Base-by-base conservation (phyloP, 352 stramenopile species). In the Pythium apleroticum region DNA sequence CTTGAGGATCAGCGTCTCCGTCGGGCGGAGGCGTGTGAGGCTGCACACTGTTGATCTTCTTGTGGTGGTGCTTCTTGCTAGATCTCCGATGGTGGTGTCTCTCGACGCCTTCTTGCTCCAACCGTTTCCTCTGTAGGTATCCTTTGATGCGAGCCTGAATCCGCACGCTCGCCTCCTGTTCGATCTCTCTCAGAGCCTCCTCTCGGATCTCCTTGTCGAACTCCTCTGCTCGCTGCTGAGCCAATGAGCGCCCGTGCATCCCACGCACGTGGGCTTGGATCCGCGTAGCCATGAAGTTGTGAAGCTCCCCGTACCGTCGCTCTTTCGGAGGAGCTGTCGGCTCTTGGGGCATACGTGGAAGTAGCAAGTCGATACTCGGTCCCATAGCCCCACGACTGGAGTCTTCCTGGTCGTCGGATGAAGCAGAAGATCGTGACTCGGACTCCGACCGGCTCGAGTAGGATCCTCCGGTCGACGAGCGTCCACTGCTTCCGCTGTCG, bases 71-170 rank as follows among this genome's bases (percentile, higher is more conserved):
- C 28, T 39, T 39, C 33, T 39, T 39, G 33, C 33, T 15, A 9
- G 33, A 9, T 15, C 2, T 17, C n/a, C 48, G 58, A 33, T 37
- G 33, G 22, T 46, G 33, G 39, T 62, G 43, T 12, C 45, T 37
- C 61, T 33, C 25, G 5, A 22, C 10, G 17, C 27, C 31, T 20
- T 60, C 43, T 3, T 45, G 12, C 1, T 22, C 41, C 17, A 67
- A 24, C 1, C 63, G 58, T 7, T 43, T 35, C 0, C 69, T 45
- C n/a, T 49, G 63, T 2, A 86, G 50, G 10, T 78, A 71, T 15
- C 76, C 77, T 43, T 78, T 72, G 14, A 74, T 53, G 55, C 66
- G 66, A 1, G 71, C 70, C 46, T 89, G 80, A 49, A 89, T 89
- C 11, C 61, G 65, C 7, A 72, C 62, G 37, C 57, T 68, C 3